Conservation (phyloP, 106 monocot species). For the Phalaenopsis equestris region DNA sequence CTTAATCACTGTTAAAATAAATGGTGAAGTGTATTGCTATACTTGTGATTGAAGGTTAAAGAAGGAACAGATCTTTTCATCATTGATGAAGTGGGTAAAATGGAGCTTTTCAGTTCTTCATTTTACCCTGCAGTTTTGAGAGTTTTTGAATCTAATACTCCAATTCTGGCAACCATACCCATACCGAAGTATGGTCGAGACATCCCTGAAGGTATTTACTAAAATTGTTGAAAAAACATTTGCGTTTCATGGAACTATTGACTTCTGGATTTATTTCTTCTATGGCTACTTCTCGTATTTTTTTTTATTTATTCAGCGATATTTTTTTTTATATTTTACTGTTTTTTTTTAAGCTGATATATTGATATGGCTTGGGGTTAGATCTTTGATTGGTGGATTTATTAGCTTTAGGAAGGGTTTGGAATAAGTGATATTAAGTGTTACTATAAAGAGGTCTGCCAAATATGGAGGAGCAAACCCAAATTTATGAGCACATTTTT, state of each 20-base stretch:
- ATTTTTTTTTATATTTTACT: not conserved
- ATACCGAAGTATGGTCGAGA: slow-evolving; percentile 59
- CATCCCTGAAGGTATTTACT: slow-evolving; percentile 63
- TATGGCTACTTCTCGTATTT: not conserved
- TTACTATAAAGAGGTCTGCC: no score
- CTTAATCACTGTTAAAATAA: not conserved
- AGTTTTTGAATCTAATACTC: slow-evolving; percentile 71
- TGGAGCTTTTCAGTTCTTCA: slow-evolving; percentile 76
- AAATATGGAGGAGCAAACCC: no score
- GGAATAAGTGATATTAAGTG: no score
- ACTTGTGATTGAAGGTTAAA: slow-evolving; percentile 39
- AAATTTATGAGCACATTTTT: no score
- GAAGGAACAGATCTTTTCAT: slow-evolving; percentile 74
- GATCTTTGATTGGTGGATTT: no score
- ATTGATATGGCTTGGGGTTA: no score
- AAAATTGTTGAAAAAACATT: not conserved
- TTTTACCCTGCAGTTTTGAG: slow-evolving; percentile 79
- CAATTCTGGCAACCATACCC: slow-evolving; percentile 74
- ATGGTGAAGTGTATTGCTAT: not conserved
- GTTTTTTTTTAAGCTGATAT: not conserved
- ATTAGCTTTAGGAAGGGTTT: no score
- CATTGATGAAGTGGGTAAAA: slow-evolving; percentile 96
- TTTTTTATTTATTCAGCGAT: not conserved
- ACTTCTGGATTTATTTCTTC: no score
- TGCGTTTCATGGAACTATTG: no score